These are phyloP conservation scores for Truncatella angustata DNA, from an alignment of 2,329 filamentous ascomycete species.

Conservation along the genomic window DNA sequence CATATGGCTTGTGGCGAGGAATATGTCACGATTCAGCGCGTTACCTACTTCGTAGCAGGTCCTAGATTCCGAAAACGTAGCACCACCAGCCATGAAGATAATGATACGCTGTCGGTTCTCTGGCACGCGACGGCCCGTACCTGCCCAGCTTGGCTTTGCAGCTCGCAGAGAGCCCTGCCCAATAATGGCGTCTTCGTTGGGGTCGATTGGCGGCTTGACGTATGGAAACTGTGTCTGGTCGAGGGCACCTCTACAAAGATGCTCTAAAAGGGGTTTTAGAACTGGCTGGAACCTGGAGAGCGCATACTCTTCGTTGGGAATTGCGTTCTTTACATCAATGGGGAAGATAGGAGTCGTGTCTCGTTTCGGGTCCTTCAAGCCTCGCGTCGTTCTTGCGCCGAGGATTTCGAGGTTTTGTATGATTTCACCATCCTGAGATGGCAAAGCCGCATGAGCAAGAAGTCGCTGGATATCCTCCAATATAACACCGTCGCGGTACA, in stretches of 20 bases:
- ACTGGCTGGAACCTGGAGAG: conserved; percentile 85
- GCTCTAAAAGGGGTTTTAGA: conserved; percentile 80
- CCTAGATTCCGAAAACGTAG: conserved; percentile 87
- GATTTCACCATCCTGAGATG: conserved; percentile 68
- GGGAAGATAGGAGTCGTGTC: conserved; percentile 69
- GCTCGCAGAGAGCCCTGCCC: conserved; percentile 78
- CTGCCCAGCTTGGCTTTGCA: conserved; percentile 94
- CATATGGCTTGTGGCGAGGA: conserved; percentile 90
- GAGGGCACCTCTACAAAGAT: conserved; percentile 64
- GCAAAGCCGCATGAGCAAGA: conserved; percentile 77
- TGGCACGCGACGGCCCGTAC: conserved; percentile 67
- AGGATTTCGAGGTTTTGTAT: conserved; percentile 79
- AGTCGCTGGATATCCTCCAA: conserved; percentile 81
- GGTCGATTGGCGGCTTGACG: conserved; percentile 66
- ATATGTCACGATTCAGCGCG: conserved; percentile 74
- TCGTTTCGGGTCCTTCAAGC: conserved; percentile 73
- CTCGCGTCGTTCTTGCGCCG: conserved; percentile 68
- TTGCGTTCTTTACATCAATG: conserved; percentile 54
- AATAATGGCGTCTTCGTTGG: conserved; percentile 56
- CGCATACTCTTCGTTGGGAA: conserved; percentile 71
- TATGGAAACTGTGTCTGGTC: conserved; percentile 70
- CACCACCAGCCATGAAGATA: conserved; percentile 92
- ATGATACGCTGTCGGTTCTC: conserved; percentile 90
- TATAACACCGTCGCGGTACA: conserved; percentile 84
- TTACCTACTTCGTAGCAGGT: conserved; percentile 84